Evolutionary conservation across 306 rosid genomes (phyloP), one percentile per base, ranked within the genome.

Genomic region (Sicyos edulis): DNA sequence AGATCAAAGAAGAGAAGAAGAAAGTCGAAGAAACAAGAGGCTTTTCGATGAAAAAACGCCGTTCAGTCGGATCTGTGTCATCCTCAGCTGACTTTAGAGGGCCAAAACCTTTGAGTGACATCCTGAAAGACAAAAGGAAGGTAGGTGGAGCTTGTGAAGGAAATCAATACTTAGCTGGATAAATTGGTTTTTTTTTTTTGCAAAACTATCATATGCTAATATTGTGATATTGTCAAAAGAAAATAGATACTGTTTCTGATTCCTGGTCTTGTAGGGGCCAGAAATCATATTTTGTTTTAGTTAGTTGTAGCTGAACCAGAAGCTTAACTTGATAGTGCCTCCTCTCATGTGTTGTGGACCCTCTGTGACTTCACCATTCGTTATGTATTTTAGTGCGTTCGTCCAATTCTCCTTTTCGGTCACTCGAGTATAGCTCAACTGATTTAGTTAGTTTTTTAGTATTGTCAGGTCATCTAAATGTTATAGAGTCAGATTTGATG

Each of bases 61-160:
- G 11, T 54, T 71, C 34, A 13, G 3, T 17, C 13, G 11, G 51
- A 34, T 32, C 50, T 32, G 50, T 51, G 2, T 67, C 55, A 4
- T 44, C 40, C 7, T 67, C 56, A 7, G 20, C 75, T 10, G 34
- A 71, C 63, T 71, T 71, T 20, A 53, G 58, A 54, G 75, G 75
- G 6, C 75, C 75, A 19, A 53, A 54, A 19, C 52, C 63, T 53
- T 14, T 71, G 34, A 29, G 63, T 19, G 75, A 71, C 11, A 71
- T 71, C 75, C 52, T 71, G 32, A 71, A 71, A 58, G 75, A 71
- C 63, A 71, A 71, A 24, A 70, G 74, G 73, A 68, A 68, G 72
- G 42, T 47, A 32, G 53, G 72, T 3, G 21, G 8, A 60, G 45
- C 13, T 68, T 26, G n/a, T 42, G 42, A 0, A 51, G 74, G 61